Base-by-base conservation (phyloP, 176 grass and related monocot genomes). In the Ananas comosus region DNA sequence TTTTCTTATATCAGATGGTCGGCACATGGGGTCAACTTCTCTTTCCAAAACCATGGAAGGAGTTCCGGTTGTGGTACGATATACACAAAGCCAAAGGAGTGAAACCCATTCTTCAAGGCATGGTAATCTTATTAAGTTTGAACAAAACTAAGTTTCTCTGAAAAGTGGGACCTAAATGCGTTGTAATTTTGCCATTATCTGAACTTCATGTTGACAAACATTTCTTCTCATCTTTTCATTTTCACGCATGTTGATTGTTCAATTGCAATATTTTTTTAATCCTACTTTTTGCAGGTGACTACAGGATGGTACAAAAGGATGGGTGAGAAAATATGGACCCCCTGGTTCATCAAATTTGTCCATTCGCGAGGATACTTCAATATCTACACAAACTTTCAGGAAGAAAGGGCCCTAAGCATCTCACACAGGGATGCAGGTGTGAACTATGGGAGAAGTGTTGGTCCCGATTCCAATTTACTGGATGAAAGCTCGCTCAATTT, bases 1-100 rank as follows among this genome's bases (percentile, higher is more conserved):
- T 99, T 80, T 81, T 99, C 82, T 88, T 99, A 73, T 99, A 99
- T 78, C 94, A 99, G 74, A 88, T 99, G 87, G 94, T 99, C 49
- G 94, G 94, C 71, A 99, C 94, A 29, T 99, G 94, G 94, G 94
- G 89, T 49, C 94, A 99, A 68, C 87, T 99, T 91, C 83, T 99
- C 64, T 99, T 99, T 81, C 94, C 94, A 77, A 93, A 90, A 90
- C 86, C 89, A 51, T 99, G 94, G 94, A 93, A 92, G 80, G 94
- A 99, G 69, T 99, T 99, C 50, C 80, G 94, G 68, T 57, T 92
- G 57, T 93, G 94, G 94, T 99, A 93, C 3, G 83, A 99, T 84
- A 82, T 83, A 72, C 86, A 88, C 69, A 99, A 99, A 80, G 51
- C 87, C 21, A 90, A 90, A 74, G 87, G 81, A 49, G 80, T 88